Base-by-base conservation (phyloP, 129 eudicot species). In the Logfia minima region DNA sequence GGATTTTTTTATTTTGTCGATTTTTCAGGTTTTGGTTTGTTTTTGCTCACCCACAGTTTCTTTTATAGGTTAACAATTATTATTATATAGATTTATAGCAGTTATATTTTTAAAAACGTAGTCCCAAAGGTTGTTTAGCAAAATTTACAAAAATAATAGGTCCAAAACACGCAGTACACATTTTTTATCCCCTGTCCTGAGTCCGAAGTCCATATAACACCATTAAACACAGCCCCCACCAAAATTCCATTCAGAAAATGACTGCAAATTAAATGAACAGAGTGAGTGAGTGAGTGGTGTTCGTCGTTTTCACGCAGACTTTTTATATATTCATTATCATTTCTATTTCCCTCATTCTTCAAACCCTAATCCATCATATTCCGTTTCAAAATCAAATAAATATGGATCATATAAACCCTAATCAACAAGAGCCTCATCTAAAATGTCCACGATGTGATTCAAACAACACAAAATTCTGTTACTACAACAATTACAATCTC, bases 401-500 rank as follows among this genome's bases (percentile, higher is more conserved):
- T 51, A 37, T 70, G 74, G 76, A 79, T 80, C 88, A 79, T 78
- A 85, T 70, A 77, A 85, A 37, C 80, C 85, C 28, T 39, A 79
- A 34, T 24, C 82, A 68, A 28, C 60, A 41, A 35, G 43, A 11
- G 77, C 85, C 31, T 26, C 87, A 1, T 53, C 71, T 90, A 60
- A 88, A 83, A 61, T 90, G 96, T 84, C 96, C 96, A 29, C 68
- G 96, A 32, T 90, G 96, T 11, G 90, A 88, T 6, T 90, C 96
- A 6, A 51, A 69, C 52, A 90, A 90, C 87, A 91, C 97, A 19
- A 91, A 91, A 69, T 91, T 91, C 84, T 91, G 97, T 13, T 91
- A 91, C 82, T 91, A 91, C 94, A 91, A 91, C 85, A 91, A 91
- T 80, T 91, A 91, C 83, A 91, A 91, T 70, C 94, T 91, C 66